Percentiles rank a stretch among this genome's conserved stretches.
Conservation (phyloP, 2,329 filamentous ascomycete species). For the Alternaria metachromatica region DNA sequence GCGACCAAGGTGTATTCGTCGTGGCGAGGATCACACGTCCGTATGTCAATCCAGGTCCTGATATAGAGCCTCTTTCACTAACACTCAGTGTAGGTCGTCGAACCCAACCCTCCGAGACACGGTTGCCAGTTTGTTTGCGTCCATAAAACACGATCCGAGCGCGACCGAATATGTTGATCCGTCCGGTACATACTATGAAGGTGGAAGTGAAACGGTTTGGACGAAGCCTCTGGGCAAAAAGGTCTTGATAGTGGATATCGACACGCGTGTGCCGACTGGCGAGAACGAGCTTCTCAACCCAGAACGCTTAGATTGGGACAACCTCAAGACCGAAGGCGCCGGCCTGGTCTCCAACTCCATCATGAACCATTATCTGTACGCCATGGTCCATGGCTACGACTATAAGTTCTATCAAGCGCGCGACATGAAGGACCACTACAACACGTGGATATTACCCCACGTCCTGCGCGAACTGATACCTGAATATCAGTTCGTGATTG, state of each 20-base stretch:
- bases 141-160: constrained; percentile 21
- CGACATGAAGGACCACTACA: constrained; percentile 43
- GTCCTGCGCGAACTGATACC: constrained; percentile 50
- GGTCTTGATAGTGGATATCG: constrained; percentile 41
- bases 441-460: constrained; percentile 55
- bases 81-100: constrained; percentile 1
- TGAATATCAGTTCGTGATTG: constrained; percentile 53
- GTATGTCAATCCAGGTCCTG: neutral
- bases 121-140: constrained; percentile 21
- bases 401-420: constrained; percentile 54
- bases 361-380: constrained; percentile 29
- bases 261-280: constrained; percentile 32
- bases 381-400: constrained; percentile 55
- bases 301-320: constrained; percentile 28
- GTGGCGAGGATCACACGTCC: constrained; percentile 8
- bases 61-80: neutral
- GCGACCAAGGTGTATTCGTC: neutral
- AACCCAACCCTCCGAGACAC: constrained; percentile 20
- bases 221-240: constrained; percentile 28
- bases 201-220: constrained; percentile 23
- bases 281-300: constrained; percentile 31
- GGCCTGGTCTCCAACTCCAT: constrained; percentile 30
- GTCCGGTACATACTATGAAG: constrained; percentile 16
- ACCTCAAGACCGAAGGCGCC: constrained; percentile 28
- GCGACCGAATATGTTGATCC: constrained; percentile 17